Percentiles rank a stretch among this genome's conserved stretches.
Evolutionary conservation across 352 stramenopile species (phyloP).

Genomic region (Elongisporangium undulatum): DNA sequence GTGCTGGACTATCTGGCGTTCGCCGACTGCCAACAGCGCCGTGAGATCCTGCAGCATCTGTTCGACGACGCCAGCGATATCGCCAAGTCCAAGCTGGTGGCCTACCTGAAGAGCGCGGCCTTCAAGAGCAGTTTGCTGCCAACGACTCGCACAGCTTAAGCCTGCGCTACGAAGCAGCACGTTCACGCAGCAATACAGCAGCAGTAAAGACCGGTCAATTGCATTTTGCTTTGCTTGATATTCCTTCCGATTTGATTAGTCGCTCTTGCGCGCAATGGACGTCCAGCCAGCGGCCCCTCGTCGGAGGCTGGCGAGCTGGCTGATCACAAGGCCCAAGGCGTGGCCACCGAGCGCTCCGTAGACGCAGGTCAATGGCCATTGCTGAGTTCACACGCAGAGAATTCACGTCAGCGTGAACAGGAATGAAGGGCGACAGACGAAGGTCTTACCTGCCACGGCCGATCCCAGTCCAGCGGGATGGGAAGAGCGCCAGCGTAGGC

Average conservation of each 20-base stretch:
- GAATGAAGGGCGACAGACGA: neutral
- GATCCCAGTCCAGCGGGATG: slow-evolving; percentile 86
- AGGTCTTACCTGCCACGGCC: slow-evolving; percentile 76
- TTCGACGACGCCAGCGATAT: slow-evolving; percentile 75
- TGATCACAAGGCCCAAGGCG: slow-evolving; percentile 15
- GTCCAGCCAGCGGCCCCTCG: neutral
- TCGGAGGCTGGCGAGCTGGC: neutral
- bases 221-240: neutral
- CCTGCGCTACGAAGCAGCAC: neutral
- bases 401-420: neutral
- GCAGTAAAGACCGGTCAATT: neutral
- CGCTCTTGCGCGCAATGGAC: neutral
- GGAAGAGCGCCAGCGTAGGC: slow-evolving; percentile 71
- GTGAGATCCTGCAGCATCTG: slow-evolving; percentile 56
- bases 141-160: slow-evolving; percentile 1
- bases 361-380: slow-evolving; percentile 85
- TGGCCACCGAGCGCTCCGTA: slow-evolving; percentile 60
- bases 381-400: slow-evolving; percentile 21
- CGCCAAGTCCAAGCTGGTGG: slow-evolving; percentile 65
- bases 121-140: slow-evolving; percentile 45
- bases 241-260: neutral
- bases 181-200: no score
- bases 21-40: slow-evolving; percentile 32
- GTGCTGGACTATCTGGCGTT: slow-evolving; percentile 70
- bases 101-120: slow-evolving; percentile 65